Conservation (phyloP, 148 eudicot genomes). For the Rhododendron molle region DNA sequence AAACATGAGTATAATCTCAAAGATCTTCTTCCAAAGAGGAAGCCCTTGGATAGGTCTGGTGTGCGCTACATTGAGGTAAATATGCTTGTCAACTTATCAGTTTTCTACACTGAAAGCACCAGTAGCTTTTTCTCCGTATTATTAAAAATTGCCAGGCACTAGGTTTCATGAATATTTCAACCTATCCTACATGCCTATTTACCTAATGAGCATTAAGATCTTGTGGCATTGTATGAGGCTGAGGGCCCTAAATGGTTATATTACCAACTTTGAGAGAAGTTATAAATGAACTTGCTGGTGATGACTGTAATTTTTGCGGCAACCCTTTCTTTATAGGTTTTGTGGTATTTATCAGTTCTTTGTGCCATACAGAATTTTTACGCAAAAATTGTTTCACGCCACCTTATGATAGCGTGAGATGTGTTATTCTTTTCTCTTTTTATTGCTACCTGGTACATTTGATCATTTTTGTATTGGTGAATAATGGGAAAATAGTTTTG, state of each 20-base stretch:
- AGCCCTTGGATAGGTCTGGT: slow-evolving; percentile 49
- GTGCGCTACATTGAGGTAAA: slow-evolving; percentile 73
- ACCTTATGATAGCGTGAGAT: neutral
- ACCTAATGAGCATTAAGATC: neutral
- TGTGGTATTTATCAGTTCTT: neutral
- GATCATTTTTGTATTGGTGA: neutral
- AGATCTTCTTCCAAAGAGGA: slow-evolving; percentile 66
- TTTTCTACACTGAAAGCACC: neutral
- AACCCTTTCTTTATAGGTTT: neutral
- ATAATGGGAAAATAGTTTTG: neutral
- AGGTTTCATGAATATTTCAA: neutral
- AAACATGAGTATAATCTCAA: slow-evolving; percentile 51
- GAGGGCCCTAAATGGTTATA: neutral
- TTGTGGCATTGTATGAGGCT: neutral
- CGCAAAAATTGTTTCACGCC: neutral
- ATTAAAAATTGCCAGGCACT: neutral
- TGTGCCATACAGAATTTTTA: neutral
- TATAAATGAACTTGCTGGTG: neutral
- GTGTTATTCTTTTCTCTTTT: neutral
- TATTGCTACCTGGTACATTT: neutral
- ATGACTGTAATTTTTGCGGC: neutral
- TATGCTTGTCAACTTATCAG: neutral
- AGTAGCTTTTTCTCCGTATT: neutral
- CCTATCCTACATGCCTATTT: neutral
- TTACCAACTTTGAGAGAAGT: neutral